phyloP scores from a whole-genome alignment of 495 filamentous ascomycete species.

The Tuber brumale region DNA sequence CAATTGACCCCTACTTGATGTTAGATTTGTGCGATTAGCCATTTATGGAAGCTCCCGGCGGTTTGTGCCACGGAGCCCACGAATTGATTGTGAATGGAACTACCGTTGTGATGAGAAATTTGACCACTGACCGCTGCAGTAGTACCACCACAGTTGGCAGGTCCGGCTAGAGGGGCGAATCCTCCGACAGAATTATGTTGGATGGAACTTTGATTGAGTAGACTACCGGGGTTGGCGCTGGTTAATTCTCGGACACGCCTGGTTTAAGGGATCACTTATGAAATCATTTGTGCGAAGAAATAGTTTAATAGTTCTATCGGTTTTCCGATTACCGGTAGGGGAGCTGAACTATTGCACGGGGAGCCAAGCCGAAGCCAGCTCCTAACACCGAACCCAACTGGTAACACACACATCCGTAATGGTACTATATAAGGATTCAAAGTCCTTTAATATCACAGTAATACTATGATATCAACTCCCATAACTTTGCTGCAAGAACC shows the following conservation, averaged over 20 bases:
- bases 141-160: neutral
- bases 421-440: too few species aligned
- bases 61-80: neutral
- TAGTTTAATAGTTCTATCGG: too few species aligned
- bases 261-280: neutral
- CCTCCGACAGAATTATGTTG: neutral
- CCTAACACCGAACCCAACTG: too few species aligned
- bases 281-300: neutral
- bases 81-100: neutral
- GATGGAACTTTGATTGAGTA: neutral
- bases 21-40: neutral
- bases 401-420: too few species aligned
- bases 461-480: too few species aligned
- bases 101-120: neutral
- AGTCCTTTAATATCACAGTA: too few species aligned
- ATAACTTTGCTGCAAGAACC: too few species aligned
- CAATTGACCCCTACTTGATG: neutral
- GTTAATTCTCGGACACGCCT: neutral
- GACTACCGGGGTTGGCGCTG: neutral
- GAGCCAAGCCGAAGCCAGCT: too few species aligned
- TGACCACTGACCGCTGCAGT: neutral
- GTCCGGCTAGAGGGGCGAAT: neutral
- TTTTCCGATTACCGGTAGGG: too few species aligned
- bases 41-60: neutral
- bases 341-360: too few species aligned